phyloP scores from a whole-genome alignment of 176 grass and related monocot genomes.

The Miscanthus lutarioriparius region DNA sequence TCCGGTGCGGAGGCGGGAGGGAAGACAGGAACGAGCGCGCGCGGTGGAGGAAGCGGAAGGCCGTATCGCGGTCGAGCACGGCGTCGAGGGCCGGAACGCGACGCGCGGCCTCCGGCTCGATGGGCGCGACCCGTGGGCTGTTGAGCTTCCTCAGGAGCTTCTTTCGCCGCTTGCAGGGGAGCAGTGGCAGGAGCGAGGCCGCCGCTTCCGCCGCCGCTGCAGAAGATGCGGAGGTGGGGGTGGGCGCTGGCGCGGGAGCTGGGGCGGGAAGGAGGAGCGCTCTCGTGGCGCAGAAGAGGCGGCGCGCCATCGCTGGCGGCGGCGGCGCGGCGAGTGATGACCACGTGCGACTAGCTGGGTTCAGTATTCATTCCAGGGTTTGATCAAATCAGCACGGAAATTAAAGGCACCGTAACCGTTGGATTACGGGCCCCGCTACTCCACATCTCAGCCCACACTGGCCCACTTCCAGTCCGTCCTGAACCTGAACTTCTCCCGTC shows the following conservation, averaged over 20 bases:
- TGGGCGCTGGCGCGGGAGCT: background rate
- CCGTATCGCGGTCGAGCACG: constrained; percentile 56
- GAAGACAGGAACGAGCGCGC: constrained; percentile 61
- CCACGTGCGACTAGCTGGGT: background rate
- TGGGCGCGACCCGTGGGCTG: constrained; percentile 69
- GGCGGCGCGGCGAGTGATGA: background rate
- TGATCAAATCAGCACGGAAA: constrained; percentile 28
- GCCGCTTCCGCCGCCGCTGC: constrained; percentile 35
- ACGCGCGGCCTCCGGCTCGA: constrained; percentile 60
- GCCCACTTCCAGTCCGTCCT: background rate
- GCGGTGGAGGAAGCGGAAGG: constrained; percentile 71
- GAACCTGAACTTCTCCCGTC: constrained; percentile 1
- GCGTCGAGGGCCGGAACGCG: constrained; percentile 48
- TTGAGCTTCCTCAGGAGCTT: constrained; percentile 70
- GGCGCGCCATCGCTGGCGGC: constrained; percentile 37
- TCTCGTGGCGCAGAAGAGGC: constrained; percentile 55
- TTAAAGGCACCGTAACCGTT: constrained; percentile 10
- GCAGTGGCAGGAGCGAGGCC: constrained; percentile 62
- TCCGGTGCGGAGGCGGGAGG: constrained; percentile 49
- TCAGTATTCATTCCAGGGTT: background rate
- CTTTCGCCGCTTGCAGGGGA: constrained; percentile 69
- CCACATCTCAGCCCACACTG: background rate
- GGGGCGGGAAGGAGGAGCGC: constrained; percentile 33
- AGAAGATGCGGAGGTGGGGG: constrained; percentile 4
- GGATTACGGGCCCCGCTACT: constrained; percentile 6